Evolutionary conservation across 2,329 filamentous ascomycete genomes (phyloP), one percentile per base, ranked within the genome.

Genomic region (Acrocalymma vagum): DNA sequence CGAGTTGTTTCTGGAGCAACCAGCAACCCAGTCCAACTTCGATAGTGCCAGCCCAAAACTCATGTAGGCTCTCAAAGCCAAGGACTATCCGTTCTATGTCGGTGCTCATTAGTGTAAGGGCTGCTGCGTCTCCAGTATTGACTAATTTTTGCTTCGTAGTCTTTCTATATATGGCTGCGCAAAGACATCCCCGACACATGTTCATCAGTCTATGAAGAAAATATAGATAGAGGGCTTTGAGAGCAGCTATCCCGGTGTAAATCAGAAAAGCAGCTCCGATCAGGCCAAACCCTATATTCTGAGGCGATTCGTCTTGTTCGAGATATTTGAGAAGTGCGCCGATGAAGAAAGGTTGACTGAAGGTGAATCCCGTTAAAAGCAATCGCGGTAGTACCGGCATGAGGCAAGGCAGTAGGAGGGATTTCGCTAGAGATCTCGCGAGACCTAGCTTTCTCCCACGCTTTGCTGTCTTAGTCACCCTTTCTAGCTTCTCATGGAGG

Each of bases 261-360:
- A 21, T 17, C 5, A 39, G 6, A 22, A 23, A 14, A 11, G 32
- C 33, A 20, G 40, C 40, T 9, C 40, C 40, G 10, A 43, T 43
- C 33, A 42, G 17, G 9, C 43, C 34, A 10, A 29, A 26, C 6
- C 26, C 11, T 21, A n/a, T n/a, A n/a, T n/a, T n/a, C n/a, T n/a
- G n/a, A n/a, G n/a, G n/a, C n/a, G n/a, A n/a, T n/a, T n/a, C n/a
- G n/a, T n/a, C n/a, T n/a, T n/a, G n/a, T n/a, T n/a, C n/a, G n/a
- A 60, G 39, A 8, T 49, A 53, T 4, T 44, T 28, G 23, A 62
- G 24, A 6, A 65, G 40, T 2, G 29, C 42, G 29, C 57, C 48
- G 23, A 62, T 58, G 32, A 60, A 58, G 20, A 58, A 51, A 4
- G 52, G 58, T 38, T 60, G 68, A 33, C 48, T 47, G 17, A 63